Evolutionary conservation across 2,329 filamentous ascomycete species (phyloP).

Genomic region (Blumeria hordei): DNA sequence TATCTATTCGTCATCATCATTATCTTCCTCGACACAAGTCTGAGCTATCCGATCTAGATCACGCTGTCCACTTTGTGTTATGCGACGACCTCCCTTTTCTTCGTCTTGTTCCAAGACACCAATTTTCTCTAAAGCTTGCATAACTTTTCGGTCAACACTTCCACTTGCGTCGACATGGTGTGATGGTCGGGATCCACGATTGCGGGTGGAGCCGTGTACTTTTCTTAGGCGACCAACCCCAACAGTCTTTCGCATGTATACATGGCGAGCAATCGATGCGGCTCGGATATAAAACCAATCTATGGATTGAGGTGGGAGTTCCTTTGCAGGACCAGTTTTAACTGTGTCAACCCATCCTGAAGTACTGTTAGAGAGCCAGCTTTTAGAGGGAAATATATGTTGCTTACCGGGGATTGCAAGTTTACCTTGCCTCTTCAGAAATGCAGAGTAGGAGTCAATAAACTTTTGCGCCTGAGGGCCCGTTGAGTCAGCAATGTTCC

Average conservation of each 20-base stretch:
- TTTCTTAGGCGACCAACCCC: conserved; percentile 95
- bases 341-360: conserved; percentile 97
- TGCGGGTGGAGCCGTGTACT: conserved; percentile 89
- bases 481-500: conserved; percentile 43
- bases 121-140: conserved; percentile 98
- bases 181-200: conserved; percentile 75
- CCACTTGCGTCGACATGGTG: conserved; percentile 92
- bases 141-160: conserved; percentile 87
- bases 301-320: conserved; percentile 91
- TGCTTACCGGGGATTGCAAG: conserved; percentile 58
- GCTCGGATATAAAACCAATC: conserved; percentile 93
- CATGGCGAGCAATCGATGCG: conserved; percentile 84
- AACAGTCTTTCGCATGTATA: conserved; percentile 98
- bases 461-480: conserved; percentile 55
- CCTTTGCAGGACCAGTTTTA: conserved; percentile 91
- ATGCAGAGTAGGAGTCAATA: conserved; percentile 64
- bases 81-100: conserved; percentile 94
- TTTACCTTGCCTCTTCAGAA: conserved; percentile 88
- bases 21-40: conserved; percentile 51
- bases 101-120: conserved; percentile 93
- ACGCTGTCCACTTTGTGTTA: conserved; percentile 94
- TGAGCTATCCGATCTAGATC: conserved; percentile 88
- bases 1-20: conserved; percentile 34
- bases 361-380: conserved; percentile 17
- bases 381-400: neutral